phyloP scores from a whole-genome alignment of 208 protist species.

The Acanthamoeba polyphaga region DNA sequence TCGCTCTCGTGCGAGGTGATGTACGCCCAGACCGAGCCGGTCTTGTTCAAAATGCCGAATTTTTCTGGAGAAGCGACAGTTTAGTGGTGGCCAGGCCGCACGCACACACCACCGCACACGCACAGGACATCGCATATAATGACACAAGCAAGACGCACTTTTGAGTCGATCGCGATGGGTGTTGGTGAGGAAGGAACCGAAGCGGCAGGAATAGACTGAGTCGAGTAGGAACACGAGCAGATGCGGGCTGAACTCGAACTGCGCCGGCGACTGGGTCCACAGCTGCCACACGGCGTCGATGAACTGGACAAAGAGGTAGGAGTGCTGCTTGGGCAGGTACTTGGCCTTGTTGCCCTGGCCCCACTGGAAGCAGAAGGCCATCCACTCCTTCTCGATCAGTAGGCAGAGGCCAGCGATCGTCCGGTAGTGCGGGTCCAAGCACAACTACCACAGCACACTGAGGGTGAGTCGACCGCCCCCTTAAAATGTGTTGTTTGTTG shows the following conservation, averaged over 20 bases:
- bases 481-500: too few species aligned
- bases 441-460: background rate
- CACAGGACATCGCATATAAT: background rate
- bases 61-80: background rate
- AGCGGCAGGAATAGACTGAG: constrained; percentile 19
- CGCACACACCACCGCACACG: background rate
- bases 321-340: background rate
- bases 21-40: constrained; percentile 4
- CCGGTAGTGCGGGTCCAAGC: constrained; percentile 94
- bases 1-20: background rate
- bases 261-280: background rate
- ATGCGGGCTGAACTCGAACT: background rate
- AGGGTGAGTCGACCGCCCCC: too few species aligned
- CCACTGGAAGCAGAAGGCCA: constrained; percentile 80
- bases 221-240: constrained; percentile 45
- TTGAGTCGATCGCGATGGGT: background rate
- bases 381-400: constrained; percentile 95
- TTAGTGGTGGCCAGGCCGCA: too few species aligned
- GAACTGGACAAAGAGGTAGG: constrained; percentile 18
- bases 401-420: constrained; percentile 93
- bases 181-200: constrained; percentile 37
- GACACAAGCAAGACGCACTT: background rate
- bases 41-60: background rate
- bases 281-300: constrained; percentile 59
- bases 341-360: background rate